A percentile compares a stretch with the other conserved stretches of the same genome.
These are phyloP conservation scores for Nicotiana paniculata DNA, from an alignment of 257 asterid genomes.

Conservation along the genomic window DNA sequence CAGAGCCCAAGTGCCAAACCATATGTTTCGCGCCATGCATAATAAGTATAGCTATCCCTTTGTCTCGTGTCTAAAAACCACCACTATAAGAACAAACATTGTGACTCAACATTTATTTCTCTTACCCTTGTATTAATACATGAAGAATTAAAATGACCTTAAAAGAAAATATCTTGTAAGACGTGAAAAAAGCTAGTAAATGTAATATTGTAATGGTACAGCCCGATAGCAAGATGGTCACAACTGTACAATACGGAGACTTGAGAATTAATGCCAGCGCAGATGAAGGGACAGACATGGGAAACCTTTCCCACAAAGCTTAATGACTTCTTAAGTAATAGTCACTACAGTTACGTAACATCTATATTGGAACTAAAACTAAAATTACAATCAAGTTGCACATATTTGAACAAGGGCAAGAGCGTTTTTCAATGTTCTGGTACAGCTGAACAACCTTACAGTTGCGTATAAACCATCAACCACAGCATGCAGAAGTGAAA, in stretches of 20 bases:
- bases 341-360: neutral
- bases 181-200: neutral
- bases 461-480: neutral
- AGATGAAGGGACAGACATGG: neutral
- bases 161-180: neutral
- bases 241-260: neutral
- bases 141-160: neutral
- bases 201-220: neutral
- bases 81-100: no score
- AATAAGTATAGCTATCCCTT: no score
- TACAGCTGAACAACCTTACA: neutral
- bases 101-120: neutral
- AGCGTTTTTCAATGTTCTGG: neutral
- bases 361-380: neutral
- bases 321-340: neutral
- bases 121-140: neutral
- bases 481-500: neutral
- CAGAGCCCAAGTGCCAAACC: no score
- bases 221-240: neutral
- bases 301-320: neutral
- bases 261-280: neutral
- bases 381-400: neutral
- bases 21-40: no score
- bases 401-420: neutral
- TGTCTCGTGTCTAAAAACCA: no score